Evolutionary conservation across 2,329 filamentous ascomycete species (phyloP).

Genomic region (Incumbomyces lentus): DNA sequence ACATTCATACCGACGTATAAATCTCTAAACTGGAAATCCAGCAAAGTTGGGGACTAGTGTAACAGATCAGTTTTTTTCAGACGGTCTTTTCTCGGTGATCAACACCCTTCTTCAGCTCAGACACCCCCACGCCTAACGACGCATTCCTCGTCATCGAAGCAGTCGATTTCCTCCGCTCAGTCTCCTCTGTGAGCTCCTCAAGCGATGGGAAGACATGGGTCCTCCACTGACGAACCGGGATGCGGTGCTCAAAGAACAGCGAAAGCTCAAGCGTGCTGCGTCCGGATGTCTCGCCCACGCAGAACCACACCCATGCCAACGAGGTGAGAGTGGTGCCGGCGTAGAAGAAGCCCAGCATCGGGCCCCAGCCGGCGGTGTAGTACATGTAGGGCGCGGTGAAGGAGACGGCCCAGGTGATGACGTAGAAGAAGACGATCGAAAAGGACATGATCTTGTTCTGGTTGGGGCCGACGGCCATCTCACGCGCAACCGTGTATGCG

Average conservation of each 20-base stretch:
- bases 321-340: conserved; percentile 23
- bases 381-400: conserved; percentile 29
- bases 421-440: conserved; percentile 34
- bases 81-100: no score
- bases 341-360: conserved; percentile 29
- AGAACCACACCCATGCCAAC: conserved; percentile 29
- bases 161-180: not conserved
- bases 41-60: no score
- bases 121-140: no score
- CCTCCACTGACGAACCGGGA: conserved; percentile 27
- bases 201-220: not conserved
- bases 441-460: conserved; percentile 38
- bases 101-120: no score
- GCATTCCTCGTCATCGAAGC: not conserved
- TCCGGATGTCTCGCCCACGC: conserved; percentile 25
- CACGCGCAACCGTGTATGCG: conserved; percentile 34
- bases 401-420: conserved; percentile 25
- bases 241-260: conserved; percentile 29
- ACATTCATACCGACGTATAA: no score
- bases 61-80: no score
- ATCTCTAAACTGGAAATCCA: no score
- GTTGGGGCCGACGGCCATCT: conserved; percentile 41
- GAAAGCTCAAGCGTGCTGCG: conserved; percentile 30
- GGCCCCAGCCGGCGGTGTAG: conserved; percentile 25
- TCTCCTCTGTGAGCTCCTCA: not conserved